phyloP scores from a whole-genome alignment of 2,329 filamentous ascomycete genomes.

The Exophiala xenobiotica region DNA sequence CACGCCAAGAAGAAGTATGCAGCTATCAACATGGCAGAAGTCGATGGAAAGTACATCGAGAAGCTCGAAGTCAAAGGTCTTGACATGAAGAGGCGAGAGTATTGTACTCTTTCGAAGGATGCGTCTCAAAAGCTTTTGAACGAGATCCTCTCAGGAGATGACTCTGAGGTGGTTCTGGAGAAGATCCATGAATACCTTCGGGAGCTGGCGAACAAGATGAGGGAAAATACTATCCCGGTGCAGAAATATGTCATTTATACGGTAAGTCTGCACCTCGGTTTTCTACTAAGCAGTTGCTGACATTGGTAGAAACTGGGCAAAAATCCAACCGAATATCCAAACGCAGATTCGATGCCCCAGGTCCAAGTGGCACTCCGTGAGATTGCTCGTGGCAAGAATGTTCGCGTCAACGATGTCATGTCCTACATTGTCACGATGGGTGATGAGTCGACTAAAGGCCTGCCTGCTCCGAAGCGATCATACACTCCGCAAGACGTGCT shows the following conservation, averaged over 20 bases:
- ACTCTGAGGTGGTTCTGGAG: slow-evolving; percentile 80
- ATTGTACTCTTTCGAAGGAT: slow-evolving; percentile 92
- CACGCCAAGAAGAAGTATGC: slow-evolving; percentile 99
- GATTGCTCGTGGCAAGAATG: slow-evolving; percentile 77
- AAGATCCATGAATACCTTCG: slow-evolving; percentile 92
- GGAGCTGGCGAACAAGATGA: slow-evolving; percentile 82
- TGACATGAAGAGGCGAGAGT: slow-evolving; percentile 96
- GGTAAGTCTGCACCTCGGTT: slow-evolving; percentile 37
- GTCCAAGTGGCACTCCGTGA: slow-evolving; percentile 93
- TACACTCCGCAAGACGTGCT: slow-evolving; percentile 82
- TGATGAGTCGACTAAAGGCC: slow-evolving; percentile 59
- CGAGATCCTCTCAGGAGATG: slow-evolving; percentile 90
- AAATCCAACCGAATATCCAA: slow-evolving; percentile 87
- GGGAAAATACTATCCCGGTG: slow-evolving; percentile 68
- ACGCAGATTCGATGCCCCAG: slow-evolving; percentile 91
- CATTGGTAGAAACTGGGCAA: slow-evolving; percentile 78
- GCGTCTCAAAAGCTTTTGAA: slow-evolving; percentile 88
- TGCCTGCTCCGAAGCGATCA: slow-evolving; percentile 78
- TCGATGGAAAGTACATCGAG: slow-evolving; percentile 85
- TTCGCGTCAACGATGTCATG: slow-evolving; percentile 94
- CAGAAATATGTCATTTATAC: slow-evolving; percentile 98
- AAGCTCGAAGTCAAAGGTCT: slow-evolving; percentile 98
- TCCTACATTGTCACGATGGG: slow-evolving; percentile 84
- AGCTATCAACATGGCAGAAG: slow-evolving; percentile 87
- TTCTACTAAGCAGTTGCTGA: slow-evolving; percentile 8